These are phyloP conservation scores for Monosporascus sp. DNA, from an alignment of 2,329 filamentous ascomycete genomes.

Conservation along the genomic window DNA sequence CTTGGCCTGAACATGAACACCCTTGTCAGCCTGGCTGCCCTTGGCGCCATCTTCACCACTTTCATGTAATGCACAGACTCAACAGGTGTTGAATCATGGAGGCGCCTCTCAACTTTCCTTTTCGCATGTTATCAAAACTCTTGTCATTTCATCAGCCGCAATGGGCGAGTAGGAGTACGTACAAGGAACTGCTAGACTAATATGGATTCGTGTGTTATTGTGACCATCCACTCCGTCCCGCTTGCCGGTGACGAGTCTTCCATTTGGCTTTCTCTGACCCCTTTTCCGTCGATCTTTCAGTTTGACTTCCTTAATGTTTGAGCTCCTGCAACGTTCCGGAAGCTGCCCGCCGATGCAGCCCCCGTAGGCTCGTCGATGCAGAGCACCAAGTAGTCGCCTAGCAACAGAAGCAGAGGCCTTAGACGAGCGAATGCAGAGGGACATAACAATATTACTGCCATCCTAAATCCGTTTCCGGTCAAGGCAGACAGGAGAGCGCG, in stretches of 20 bases:
- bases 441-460: no score
- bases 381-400: no score
- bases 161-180: conserved; percentile 27
- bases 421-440: no score
- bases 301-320: no score
- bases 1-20: conserved; percentile 42
- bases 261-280: not conserved
- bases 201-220: conserved; percentile 32
- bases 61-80: conserved; percentile 40
- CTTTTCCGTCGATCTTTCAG: not conserved
- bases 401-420: no score
- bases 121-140: conserved; percentile 23
- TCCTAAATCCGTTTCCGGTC: no score
- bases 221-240: conserved; percentile 6
- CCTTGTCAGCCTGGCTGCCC: conserved; percentile 40
- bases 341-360: no score
- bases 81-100: conserved; percentile 10
- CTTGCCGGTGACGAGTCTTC: conserved; percentile 1
- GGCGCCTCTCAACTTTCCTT: conserved; percentile 19
- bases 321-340: no score
- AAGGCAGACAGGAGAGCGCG: no score
- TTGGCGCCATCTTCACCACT: conserved; percentile 42
- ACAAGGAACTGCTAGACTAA: conserved; percentile 41
- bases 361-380: no score
- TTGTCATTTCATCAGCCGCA: conserved; percentile 24